Conservation (phyloP, 768 basidiomycete species). For the Xerocomellus chrysenteron region DNA sequence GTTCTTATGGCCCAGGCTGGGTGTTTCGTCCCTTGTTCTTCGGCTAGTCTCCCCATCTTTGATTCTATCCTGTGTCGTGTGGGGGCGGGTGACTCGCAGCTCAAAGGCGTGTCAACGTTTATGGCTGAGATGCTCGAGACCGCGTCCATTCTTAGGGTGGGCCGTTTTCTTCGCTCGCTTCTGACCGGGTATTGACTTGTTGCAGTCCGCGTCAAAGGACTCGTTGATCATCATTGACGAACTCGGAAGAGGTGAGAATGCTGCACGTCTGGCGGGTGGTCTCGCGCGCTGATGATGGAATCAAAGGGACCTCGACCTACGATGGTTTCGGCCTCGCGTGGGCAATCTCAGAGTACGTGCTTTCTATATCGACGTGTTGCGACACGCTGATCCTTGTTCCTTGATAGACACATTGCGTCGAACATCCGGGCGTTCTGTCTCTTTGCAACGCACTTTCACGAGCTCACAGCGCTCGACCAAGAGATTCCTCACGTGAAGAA, state of each 20-base stretch:
- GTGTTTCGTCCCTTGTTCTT: constrained; percentile 90
- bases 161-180: constrained; percentile 20
- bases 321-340: constrained; percentile 98
- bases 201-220: constrained; percentile 84
- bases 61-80: constrained; percentile 95
- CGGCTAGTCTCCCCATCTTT: constrained; percentile 86
- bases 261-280: background rate
- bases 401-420: constrained; percentile 82
- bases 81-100: constrained; percentile 95
- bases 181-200: background rate
- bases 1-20: constrained; percentile 95
- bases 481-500: constrained; percentile 88
- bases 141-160: constrained; percentile 85
- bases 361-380: background rate
- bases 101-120: constrained; percentile 98
- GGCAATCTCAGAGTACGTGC: constrained; percentile 92
- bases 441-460: constrained; percentile 98
- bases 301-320: constrained; percentile 86
- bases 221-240: constrained; percentile 98
- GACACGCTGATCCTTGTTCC: background rate
- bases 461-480: constrained; percentile 89
- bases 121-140: constrained; percentile 99
- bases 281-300: constrained; percentile 4
- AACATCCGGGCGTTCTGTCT: constrained; percentile 91
- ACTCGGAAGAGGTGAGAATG: constrained; percentile 72